phyloP scores from a whole-genome alignment of 306 rosid genomes.

The Inga leiocalycina region DNA sequence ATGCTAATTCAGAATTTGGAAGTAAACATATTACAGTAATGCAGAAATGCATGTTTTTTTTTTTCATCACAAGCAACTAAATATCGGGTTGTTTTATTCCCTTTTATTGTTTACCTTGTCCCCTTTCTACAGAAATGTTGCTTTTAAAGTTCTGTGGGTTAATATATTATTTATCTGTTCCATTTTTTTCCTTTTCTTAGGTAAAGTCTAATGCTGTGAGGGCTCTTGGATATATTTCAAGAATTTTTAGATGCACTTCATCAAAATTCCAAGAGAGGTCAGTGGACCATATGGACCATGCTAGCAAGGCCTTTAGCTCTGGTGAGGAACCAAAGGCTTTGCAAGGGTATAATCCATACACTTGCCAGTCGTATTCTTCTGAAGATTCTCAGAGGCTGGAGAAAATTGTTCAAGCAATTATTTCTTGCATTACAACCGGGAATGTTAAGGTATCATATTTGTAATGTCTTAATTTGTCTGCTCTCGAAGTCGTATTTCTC shows the following conservation, averaged over 20 bases:
- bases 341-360: constrained; percentile 33
- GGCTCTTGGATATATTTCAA: constrained; percentile 96
- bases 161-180: constrained; percentile 7
- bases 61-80: not conserved
- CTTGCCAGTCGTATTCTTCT: constrained; percentile 38
- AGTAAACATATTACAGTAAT: not conserved
- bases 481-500: constrained; percentile 25
- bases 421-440: constrained; percentile 82
- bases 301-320: constrained; percentile 34
- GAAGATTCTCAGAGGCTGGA: constrained; percentile 59
- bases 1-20: not conserved
- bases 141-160: not conserved
- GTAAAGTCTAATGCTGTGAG: constrained; percentile 97
- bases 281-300: constrained; percentile 28
- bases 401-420: constrained; percentile 73
- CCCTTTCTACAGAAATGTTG: not conserved
- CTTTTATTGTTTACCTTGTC: not conserved
- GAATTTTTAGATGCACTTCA: constrained; percentile 58
- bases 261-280: constrained; percentile 41
- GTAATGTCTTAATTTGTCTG: constrained; percentile 24
- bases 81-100: not conserved
- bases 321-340: constrained; percentile 30
- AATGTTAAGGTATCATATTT: constrained; percentile 81
- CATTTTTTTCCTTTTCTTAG: constrained; percentile 41
- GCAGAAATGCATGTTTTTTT: not conserved